Conservation (phyloP, 805 yeast genomes). For the Millerago galiae region DNA sequence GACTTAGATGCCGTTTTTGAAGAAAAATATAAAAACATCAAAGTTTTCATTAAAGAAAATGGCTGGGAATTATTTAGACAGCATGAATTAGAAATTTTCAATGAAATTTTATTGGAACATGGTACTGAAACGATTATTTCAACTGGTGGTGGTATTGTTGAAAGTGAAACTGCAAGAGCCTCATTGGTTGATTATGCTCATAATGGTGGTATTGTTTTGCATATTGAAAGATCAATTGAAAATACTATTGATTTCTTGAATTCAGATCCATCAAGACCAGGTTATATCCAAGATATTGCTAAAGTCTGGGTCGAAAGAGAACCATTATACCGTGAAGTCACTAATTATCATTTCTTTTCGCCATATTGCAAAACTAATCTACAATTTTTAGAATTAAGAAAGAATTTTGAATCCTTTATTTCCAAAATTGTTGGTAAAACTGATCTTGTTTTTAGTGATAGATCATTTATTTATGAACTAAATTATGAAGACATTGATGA, state of each 20-base stretch:
- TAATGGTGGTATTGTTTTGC: conserved; percentile 68
- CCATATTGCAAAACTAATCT: conserved; percentile 54
- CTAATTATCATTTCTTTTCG: conserved; percentile 72
- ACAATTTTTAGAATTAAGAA: conserved; percentile 52
- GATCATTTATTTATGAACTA: conserved; percentile 69
- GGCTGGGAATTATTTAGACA: conserved; percentile 90
- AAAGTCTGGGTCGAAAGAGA: conserved; percentile 84
- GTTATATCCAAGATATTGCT: conserved; percentile 71
- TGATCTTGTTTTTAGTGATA: conserved; percentile 27
- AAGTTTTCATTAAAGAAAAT: conserved; percentile 49
- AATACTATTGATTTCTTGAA: conserved; percentile 72
- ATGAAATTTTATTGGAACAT: conserved; percentile 36
- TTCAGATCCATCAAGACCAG: conserved; percentile 81
- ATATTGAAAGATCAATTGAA: conserved; percentile 80
- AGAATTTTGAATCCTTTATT: conserved; percentile 53
- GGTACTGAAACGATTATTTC: conserved; percentile 59
- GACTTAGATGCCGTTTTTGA: conserved; percentile 79
- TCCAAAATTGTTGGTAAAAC: conserved; percentile 53
- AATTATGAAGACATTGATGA: conserved; percentile 65
- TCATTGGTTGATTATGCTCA: conserved; percentile 48
- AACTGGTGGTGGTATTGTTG: conserved; percentile 97
- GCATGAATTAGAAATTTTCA: conserved; percentile 53
- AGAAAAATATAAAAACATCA: conserved; percentile 42
- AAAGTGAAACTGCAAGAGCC: conserved; percentile 59
- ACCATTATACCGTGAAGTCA: conserved; percentile 69